A percentile compares a stretch with the other conserved stretches of the same genome.
Evolutionary conservation across 2,329 filamentous ascomycete species (phyloP).

Genomic region (Neonectria neomacrospora): DNA sequence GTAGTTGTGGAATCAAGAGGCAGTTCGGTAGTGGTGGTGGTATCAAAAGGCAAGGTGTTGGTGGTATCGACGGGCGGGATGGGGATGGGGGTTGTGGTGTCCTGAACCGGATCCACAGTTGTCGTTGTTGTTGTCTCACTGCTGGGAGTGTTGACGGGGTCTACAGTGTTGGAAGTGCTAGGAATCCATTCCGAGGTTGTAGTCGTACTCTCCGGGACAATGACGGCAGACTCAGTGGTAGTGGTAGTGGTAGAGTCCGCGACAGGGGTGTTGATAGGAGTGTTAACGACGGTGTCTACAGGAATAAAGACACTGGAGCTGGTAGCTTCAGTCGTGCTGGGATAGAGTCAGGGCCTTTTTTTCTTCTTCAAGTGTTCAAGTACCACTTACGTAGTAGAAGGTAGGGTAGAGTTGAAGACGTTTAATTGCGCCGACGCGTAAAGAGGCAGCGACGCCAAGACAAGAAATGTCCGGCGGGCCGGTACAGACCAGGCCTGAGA

Average conservation of each 20-base stretch:
- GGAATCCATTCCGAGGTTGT: slow-evolving; percentile 1
- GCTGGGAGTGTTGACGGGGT: background rate
- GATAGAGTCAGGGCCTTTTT: slow-evolving; percentile 1
- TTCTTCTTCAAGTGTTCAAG: background rate
- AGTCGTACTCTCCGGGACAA: slow-evolving; percentile 14
- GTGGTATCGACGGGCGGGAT: background rate
- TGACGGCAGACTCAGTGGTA: background rate
- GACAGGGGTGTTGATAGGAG: slow-evolving; percentile 3
- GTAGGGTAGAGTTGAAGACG: slow-evolving; percentile 1
- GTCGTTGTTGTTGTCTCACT: slow-evolving; percentile 6
- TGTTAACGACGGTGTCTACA: background rate
- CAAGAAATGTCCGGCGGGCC: slow-evolving; percentile 22
- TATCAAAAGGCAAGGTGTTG: background rate
- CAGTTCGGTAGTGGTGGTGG: slow-evolving; percentile 7
- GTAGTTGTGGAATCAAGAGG: background rate
- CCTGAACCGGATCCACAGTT: background rate
- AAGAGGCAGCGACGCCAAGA: slow-evolving; percentile 29
- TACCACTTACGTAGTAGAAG: slow-evolving; percentile 3
- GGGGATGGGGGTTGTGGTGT: background rate
- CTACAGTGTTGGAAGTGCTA: background rate
- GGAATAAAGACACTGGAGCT: slow-evolving; percentile 1
- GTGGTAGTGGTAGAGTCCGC: background rate
- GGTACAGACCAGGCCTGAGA: slow-evolving; percentile 13
- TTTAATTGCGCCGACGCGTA: slow-evolving; percentile 24
- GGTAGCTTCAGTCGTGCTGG: background rate